Evolutionary conservation across 2,329 filamentous ascomycete genomes (phyloP), one percentile per base, ranked within the genome.

Genomic region (Emmonsia crescens): DNA sequence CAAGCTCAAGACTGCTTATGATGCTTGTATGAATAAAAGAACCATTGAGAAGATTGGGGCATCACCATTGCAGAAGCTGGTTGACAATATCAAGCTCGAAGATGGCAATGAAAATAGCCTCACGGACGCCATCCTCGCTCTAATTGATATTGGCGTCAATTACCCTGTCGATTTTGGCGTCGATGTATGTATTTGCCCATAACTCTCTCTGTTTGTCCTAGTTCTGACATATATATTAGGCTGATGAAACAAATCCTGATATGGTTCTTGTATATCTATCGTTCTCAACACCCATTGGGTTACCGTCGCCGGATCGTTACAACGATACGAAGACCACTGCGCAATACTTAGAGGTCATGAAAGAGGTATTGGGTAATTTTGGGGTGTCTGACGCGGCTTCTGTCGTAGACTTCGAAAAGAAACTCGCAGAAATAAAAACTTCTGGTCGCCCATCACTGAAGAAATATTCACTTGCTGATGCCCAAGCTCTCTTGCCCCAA

Each of bases 11-110:
- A 73, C 79, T 54, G 82, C 80, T 0, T 90, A 89, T 67, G 75
- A 83, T 64, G 82, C 86, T 40, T 91, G 88, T 68, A 80, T 88
- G 71, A 79, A 89, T 66, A 82, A 86, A 68, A 76, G 80, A 8
- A 73, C 75, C 10, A 80, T 88, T 57, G 80, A 81, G 65, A 72
- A 80, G 51, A 70, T 78, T 12, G 87, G 85, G 1, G 74, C 81
- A 5, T 71, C 78, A 62, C 86, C 86, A 2, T 71, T 91, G 48
- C 70, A 79, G 21, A 71, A 80, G 4, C 72, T 89, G 10, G 74
- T 89, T n/a, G 72, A 79, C 16, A 72, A 81, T 52, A 72, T 88
- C 42, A 74, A 78, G 10, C 66, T 56, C n/a, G 55, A 66, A 48
- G 65, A 62, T 46, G 55, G 68, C 10, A 62, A 68, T 27, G 64